Evolutionary conservation across 352 stramenopile species (phyloP), one percentile per base, ranked within the genome.

Genomic region (Globisporangium recalcitrans): DNA sequence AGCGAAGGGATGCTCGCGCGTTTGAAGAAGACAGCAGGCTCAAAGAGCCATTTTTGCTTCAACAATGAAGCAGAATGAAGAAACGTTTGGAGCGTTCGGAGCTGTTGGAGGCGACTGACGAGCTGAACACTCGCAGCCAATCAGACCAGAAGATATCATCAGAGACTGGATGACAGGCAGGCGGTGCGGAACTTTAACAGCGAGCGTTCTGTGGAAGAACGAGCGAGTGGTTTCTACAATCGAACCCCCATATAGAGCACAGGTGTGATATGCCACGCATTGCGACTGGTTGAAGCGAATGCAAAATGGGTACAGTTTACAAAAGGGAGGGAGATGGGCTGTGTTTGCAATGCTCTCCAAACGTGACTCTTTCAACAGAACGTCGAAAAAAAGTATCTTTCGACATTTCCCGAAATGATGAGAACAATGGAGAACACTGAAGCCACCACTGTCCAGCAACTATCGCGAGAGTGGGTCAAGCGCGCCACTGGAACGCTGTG

Each of bases 281-380:
- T 13, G 7, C 14, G 44, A 27, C 44, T 52, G 46, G 21, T 26
- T 31, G 22, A 22, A 49, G 19, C 0, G n/a, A 1, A n/a, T 19
- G n/a, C 11, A 26, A 19, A 54, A 54, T 54, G 48, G 48, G 48
- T 54, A 36, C 48, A 54, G 48, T 40, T 40, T 40, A 19, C 34
- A 40, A 40, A 31, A 31, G 27, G 32, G 32, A 10, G 10, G 32
- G 32, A 40, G 34, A 46, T 51, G 44, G 44, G 44, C 44, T 51
- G 9, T 6, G 44, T 16, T 51, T 16, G 44, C 14, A 46, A 22
- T 46, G 38, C 38, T 46, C 16, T 46, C 38, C n/a, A 16, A 46
- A 27, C 44, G 19, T 24, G 19, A 26, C 42, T 26, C n/a, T 6
- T 22, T 9, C 42, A 49, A 49, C 19, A 49, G 7, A 49, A 26